Conservation (phyloP, 2,329 filamentous ascomycete genomes). For the Fusarium sulawesiense region DNA sequence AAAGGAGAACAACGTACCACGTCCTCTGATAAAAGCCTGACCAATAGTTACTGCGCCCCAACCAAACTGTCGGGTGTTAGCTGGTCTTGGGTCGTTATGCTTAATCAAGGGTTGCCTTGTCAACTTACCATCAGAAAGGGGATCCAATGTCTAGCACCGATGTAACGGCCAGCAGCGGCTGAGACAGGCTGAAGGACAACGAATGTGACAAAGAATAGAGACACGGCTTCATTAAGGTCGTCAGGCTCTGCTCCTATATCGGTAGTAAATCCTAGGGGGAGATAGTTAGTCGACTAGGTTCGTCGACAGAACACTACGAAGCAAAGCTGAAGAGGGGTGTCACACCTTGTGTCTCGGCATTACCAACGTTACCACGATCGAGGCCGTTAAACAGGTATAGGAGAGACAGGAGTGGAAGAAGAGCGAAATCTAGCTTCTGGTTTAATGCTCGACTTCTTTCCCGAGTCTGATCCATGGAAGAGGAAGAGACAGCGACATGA, state of each 20-base stretch:
- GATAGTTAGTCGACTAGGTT: not conserved
- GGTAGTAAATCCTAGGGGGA: slow-evolving; percentile 39
- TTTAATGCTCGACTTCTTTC: slow-evolving; percentile 44
- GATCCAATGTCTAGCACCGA: slow-evolving; percentile 46
- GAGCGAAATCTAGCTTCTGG: slow-evolving; percentile 51
- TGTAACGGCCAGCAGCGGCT: slow-evolving; percentile 43
- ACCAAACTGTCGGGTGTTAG: slow-evolving; percentile 39
- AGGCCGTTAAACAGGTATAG: slow-evolving; percentile 57
- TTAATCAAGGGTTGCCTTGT: not conserved
- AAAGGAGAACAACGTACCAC: slow-evolving; percentile 29
- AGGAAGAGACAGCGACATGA: slow-evolving; percentile 1
- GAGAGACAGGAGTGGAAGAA: slow-evolving; percentile 54
- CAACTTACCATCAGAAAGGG: slow-evolving; percentile 43
- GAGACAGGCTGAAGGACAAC: slow-evolving; percentile 44
- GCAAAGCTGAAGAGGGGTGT: not conserved
- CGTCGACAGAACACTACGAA: not conserved
- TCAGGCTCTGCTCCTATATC: slow-evolving; percentile 45
- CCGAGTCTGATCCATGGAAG: slow-evolving; percentile 8
- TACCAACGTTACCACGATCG: slow-evolving; percentile 56
- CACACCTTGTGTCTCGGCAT: slow-evolving; percentile 54
- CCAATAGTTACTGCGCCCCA: slow-evolving; percentile 45
- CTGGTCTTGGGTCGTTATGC: not conserved
- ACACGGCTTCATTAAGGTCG: slow-evolving; percentile 45
- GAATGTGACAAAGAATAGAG: slow-evolving; percentile 46
- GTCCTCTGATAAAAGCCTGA: slow-evolving; percentile 44